Conservation (phyloP, 768 basidiomycete genomes). For the Agaricus blazei region DNA sequence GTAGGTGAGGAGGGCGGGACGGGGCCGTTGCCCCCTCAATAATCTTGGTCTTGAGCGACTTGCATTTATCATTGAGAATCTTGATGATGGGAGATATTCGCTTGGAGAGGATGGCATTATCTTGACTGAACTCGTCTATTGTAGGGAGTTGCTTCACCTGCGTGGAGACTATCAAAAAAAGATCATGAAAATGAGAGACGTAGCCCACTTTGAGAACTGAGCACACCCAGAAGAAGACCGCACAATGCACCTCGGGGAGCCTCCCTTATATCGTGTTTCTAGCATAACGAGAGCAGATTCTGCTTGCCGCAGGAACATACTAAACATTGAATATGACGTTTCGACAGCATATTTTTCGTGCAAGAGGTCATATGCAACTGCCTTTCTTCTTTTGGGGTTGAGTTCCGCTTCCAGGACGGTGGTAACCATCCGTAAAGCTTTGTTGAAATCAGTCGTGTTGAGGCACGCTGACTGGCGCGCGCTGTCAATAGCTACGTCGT, state of each 20-base stretch:
- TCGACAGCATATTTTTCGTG: constrained; percentile 5
- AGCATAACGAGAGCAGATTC: constrained; percentile 1
- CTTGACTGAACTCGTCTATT: constrained; percentile 10
- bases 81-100: constrained; percentile 6
- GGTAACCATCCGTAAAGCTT: background rate
- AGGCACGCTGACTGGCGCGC: constrained; percentile 7
- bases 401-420: constrained; percentile 1
- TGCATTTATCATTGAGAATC: constrained; percentile 12
- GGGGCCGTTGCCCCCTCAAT: constrained; percentile 7
- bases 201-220: background rate
- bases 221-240: constrained; percentile 8
- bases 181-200: background rate
- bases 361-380: background rate
- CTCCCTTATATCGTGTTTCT: background rate
- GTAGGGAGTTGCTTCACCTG: constrained; percentile 5
- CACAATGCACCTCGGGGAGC: background rate
- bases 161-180: background rate
- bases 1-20: constrained; percentile 5
- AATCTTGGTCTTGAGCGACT: constrained; percentile 8
- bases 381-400: background rate
- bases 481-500: constrained; percentile 3
- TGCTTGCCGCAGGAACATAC: constrained; percentile 2
- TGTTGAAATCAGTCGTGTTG: constrained; percentile 1
- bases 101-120: constrained; percentile 9
- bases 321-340: constrained; percentile 1